Evolutionary conservation across 768 basidiomycete genomes (phyloP).

Genomic region (Peribolospora baueri): DNA sequence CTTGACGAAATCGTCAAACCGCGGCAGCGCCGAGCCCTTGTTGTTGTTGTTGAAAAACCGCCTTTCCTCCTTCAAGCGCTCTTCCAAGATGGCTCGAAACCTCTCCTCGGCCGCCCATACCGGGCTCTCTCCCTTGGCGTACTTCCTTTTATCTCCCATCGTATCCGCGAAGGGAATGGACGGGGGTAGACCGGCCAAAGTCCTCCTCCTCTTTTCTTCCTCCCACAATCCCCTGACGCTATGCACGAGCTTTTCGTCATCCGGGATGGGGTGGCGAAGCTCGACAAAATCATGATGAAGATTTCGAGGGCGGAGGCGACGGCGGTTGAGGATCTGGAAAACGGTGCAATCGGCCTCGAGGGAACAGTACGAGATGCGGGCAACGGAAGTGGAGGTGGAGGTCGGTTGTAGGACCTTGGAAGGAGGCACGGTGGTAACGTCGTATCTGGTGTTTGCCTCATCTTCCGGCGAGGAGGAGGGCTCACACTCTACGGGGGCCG

Average conservation of each 20-base stretch:
- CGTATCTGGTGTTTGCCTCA: too few species aligned
- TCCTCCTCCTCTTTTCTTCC: slow-evolving; percentile 60
- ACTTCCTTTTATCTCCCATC: slow-evolving; percentile 10
- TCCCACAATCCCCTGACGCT: slow-evolving; percentile 91
- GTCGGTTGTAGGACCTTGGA: not conserved
- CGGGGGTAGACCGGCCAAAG: slow-evolving; percentile 39
- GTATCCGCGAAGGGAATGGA: slow-evolving; percentile 16
- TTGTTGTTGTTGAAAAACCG: slow-evolving; percentile 8
- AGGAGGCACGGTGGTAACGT: too few species aligned
- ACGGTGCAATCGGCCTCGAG: slow-evolving; percentile 68
- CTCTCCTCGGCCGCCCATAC: slow-evolving; percentile 49
- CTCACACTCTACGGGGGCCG: not conserved
- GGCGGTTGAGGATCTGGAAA: slow-evolving; percentile 68
- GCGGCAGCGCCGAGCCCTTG: not conserved
- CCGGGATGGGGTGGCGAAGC: slow-evolving; percentile 25
- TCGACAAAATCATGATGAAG: slow-evolving; percentile 43
- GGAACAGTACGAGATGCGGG: slow-evolving; percentile 16
- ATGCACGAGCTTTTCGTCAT: slow-evolving; percentile 47
- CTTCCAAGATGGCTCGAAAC: slow-evolving; percentile 48
- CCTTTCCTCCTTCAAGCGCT: slow-evolving; percentile 32
- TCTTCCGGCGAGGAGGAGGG: not conserved
- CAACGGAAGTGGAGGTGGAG: slow-evolving; percentile 1
- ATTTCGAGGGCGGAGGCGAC: slow-evolving; percentile 35
- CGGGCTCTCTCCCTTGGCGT: slow-evolving; percentile 30
- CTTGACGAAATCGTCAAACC: not conserved